Conservation (phyloP, 1,139 yeast genomes). For the Yamadazyma triangularis region DNA sequence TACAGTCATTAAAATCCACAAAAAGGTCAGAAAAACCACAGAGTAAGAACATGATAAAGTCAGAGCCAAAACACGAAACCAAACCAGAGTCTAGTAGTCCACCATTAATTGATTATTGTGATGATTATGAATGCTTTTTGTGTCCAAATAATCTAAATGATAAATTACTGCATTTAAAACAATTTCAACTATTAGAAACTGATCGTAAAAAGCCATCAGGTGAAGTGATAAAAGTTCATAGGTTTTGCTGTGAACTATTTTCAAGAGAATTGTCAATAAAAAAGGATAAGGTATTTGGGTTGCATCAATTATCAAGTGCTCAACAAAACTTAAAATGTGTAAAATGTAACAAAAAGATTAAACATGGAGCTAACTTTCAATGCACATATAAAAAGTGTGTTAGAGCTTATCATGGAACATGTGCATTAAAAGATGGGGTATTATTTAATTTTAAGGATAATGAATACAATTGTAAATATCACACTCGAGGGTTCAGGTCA, state of each 20-base stretch:
- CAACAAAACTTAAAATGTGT: slow-evolving; percentile 44
- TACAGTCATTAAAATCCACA: too few species aligned
- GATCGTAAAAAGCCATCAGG: slow-evolving; percentile 13
- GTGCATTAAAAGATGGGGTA: slow-evolving; percentile 54
- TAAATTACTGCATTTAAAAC: slow-evolving; percentile 13
- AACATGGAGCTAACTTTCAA: slow-evolving; percentile 54
- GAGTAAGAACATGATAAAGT: background rate
- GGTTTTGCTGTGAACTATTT: slow-evolving; percentile 48
- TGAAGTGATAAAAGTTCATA: slow-evolving; percentile 27
- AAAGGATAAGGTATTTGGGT: slow-evolving; percentile 20
- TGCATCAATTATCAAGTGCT: slow-evolving; percentile 34
- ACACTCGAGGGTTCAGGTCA: slow-evolving; percentile 16
- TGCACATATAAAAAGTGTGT: slow-evolving; percentile 49
- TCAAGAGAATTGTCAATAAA: slow-evolving; percentile 20
- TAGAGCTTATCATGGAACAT: slow-evolving; percentile 55
- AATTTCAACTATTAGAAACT: slow-evolving; percentile 26
- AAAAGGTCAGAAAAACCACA: background rate
- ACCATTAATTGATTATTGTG: background rate
- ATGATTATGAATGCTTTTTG: slow-evolving; percentile 33
- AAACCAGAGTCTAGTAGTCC: too few species aligned
- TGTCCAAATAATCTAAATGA: slow-evolving; percentile 44
- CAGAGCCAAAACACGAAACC: background rate
- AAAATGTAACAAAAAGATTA: slow-evolving; percentile 29
- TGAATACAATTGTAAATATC: slow-evolving; percentile 31
- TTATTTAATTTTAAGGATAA: slow-evolving; percentile 15